Percentiles rank a stretch among this genome's conserved stretches.
phyloP scores from a whole-genome alignment of 1,284 basidiomycete species.

The Mycena sp. region DNA sequence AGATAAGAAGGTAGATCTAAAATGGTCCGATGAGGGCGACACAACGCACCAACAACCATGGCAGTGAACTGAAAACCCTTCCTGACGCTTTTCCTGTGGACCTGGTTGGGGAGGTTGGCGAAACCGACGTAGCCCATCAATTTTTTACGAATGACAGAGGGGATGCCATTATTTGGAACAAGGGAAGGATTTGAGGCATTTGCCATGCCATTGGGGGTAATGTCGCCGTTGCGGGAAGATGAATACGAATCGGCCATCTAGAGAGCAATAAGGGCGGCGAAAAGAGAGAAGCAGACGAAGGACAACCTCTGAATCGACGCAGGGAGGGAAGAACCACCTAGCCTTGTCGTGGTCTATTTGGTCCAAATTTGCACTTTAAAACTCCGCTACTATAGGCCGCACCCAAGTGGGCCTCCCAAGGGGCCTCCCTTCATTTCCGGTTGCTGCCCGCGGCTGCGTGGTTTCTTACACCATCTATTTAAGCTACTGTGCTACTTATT shows the following conservation, averaged over 20 bases:
- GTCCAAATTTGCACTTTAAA: too few relatives aligned
- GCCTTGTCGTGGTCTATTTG: slow-evolving; percentile 33
- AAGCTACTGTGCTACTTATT: background rate
- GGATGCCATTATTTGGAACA: slow-evolving; percentile 51
- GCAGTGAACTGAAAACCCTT: slow-evolving; percentile 97
- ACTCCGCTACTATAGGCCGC: too few relatives aligned
- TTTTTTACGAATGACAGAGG: slow-evolving; percentile 88
- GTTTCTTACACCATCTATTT: background rate
- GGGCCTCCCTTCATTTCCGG: slow-evolving; percentile 28
- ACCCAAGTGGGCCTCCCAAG: too few relatives aligned
- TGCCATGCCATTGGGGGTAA: slow-evolving; percentile 63
- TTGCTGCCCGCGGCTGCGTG: slow-evolving; percentile 3
- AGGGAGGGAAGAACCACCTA: slow-evolving; percentile 60
- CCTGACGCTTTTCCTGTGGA: slow-evolving; percentile 95
- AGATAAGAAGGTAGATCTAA: slow-evolving; percentile 32
- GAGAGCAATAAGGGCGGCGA: slow-evolving; percentile 36
- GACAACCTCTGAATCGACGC: slow-evolving; percentile 34
- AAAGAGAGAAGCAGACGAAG: slow-evolving; percentile 38
- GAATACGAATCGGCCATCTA: slow-evolving; percentile 80
- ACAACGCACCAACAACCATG: slow-evolving; percentile 97
- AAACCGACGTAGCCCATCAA: slow-evolving; percentile 87
- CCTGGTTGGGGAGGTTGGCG: slow-evolving; percentile 87
- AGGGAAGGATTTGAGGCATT: slow-evolving; percentile 72
- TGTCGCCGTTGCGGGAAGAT: slow-evolving; percentile 71
- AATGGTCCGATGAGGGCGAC: slow-evolving; percentile 39